Percentiles rank a stretch among this genome's conserved stretches.
phyloP scores from a whole-genome alignment of 495 filamentous ascomycete species.

The Penicillium salamii region DNA sequence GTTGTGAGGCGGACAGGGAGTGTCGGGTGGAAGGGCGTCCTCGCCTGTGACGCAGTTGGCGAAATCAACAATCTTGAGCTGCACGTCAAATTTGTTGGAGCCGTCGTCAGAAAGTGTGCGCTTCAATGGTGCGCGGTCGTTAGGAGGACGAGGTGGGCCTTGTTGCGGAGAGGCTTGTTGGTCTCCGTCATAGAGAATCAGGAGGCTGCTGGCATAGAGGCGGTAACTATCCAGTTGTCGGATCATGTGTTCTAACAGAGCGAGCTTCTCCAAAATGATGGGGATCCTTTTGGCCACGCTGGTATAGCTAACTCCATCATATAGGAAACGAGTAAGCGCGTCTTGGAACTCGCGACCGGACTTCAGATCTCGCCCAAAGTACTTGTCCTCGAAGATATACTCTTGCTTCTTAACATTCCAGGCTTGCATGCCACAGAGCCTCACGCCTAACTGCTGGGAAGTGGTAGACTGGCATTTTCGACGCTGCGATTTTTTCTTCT shows the following conservation, averaged over 20 bases:
- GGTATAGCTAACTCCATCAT: conserved; percentile 77
- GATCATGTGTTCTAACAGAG: conserved; percentile 78
- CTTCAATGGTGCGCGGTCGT: conserved; percentile 17
- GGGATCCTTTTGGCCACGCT: conserved; percentile 84
- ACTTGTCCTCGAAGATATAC: conserved; percentile 94
- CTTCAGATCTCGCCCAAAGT: conserved; percentile 87
- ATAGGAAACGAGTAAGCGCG: conserved; percentile 84
- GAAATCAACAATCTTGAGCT: conserved; percentile 97
- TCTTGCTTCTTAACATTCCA: conserved; percentile 83
- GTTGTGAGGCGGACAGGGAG: conserved; percentile 77
- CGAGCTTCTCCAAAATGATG: conserved; percentile 77
- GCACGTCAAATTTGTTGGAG: conserved; percentile 54
- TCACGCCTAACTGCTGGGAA: conserved; percentile 84
- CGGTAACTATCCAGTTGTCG: conserved; percentile 76
- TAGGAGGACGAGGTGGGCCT: conserved; percentile 5
- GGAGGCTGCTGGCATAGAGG: conserved; percentile 90
- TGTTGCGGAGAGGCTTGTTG: conserved; percentile 15
- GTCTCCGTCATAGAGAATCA: conserved; percentile 92
- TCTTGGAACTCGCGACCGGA: conserved; percentile 87
- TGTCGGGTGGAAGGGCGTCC: conserved; percentile 58
- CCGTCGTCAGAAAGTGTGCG: conserved; percentile 39
- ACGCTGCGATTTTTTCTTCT: conserved; percentile 89
- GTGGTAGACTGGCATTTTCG: conserved; percentile 92
- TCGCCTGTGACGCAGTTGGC: conserved; percentile 94
- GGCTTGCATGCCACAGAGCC: conserved; percentile 92